A percentile compares a stretch with the other conserved stretches of the same genome.
These are phyloP conservation scores for Vachellia collinsii DNA, from an alignment of 306 rosid genomes.

Conservation along the genomic window DNA sequence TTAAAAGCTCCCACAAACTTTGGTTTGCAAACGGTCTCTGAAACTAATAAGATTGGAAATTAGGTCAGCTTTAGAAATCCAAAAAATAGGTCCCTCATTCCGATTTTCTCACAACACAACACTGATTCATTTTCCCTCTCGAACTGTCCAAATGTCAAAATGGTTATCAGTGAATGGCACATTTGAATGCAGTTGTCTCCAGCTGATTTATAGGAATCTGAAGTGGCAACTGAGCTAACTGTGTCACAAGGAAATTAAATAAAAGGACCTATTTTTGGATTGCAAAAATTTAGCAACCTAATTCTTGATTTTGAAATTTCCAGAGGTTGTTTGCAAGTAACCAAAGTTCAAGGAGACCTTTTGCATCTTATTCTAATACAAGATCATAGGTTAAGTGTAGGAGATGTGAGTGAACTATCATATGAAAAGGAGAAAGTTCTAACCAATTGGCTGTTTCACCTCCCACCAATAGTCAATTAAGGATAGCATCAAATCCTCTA, in stretches of 20 bases:
- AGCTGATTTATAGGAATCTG: background rate
- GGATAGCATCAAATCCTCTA: conserved; percentile 20
- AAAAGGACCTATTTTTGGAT: background rate
- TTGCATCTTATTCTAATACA: background rate
- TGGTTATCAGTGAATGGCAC: background rate
- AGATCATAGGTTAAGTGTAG: conserved; percentile 15
- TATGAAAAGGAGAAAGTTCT: conserved; percentile 20
- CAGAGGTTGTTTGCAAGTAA: background rate
- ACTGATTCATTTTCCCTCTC: background rate
- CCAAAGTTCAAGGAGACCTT: background rate
- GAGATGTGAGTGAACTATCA: conserved; percentile 5
- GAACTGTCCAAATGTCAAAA: background rate
- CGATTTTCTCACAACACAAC: background rate
- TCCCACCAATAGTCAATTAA: conserved; percentile 18
- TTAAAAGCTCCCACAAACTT: background rate
- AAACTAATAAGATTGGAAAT: background rate
- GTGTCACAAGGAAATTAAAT: background rate
- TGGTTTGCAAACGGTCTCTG: background rate
- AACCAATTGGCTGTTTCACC: conserved; percentile 9
- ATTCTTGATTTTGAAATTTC: background rate
- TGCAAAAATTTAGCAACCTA: background rate
- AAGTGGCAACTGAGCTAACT: background rate
- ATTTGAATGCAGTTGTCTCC: background rate
- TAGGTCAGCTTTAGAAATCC: background rate
- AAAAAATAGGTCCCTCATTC: background rate